A percentile compares a stretch with the other conserved stretches of the same genome.
These are phyloP conservation scores for Barnettozyma californica DNA, from an alignment of 805 yeast species.

Conservation along the genomic window DNA sequence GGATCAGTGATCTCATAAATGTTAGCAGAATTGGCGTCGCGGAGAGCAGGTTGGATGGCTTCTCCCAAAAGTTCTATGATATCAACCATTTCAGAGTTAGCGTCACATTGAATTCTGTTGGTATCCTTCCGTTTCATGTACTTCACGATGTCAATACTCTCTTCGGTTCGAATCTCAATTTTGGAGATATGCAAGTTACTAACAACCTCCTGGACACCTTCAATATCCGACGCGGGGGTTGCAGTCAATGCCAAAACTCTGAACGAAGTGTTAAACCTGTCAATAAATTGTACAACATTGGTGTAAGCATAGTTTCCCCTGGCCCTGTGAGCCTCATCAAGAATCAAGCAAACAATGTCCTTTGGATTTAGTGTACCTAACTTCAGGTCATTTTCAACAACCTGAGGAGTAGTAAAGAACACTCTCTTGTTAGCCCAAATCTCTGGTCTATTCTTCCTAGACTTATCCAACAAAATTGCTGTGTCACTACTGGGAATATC, in stretches of 20 bases:
- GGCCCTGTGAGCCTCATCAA: slow-evolving; percentile 96
- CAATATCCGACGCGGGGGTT: slow-evolving; percentile 87
- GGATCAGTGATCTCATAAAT: slow-evolving; percentile 67
- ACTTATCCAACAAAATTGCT: slow-evolving; percentile 65
- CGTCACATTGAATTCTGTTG: slow-evolving; percentile 51
- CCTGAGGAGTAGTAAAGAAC: slow-evolving; percentile 94
- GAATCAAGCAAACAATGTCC: slow-evolving; percentile 65
- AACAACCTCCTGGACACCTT: slow-evolving; percentile 82
- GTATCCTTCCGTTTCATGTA: slow-evolving; percentile 69
- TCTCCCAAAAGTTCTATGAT: slow-evolving; percentile 49
- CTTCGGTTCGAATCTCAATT: slow-evolving; percentile 83
- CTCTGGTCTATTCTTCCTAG: slow-evolving; percentile 56
- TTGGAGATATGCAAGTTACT: slow-evolving; percentile 66
- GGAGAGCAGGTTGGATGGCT: slow-evolving; percentile 63
- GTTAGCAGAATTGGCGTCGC: slow-evolving; percentile 56
- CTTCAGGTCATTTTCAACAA: slow-evolving; percentile 83
- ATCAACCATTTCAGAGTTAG: slow-evolving; percentile 49
- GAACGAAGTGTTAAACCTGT: slow-evolving; percentile 58
- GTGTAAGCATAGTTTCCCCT: slow-evolving; percentile 87
- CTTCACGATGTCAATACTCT: slow-evolving; percentile 69
- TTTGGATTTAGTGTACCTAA: slow-evolving; percentile 75
- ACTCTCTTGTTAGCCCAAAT: slow-evolving; percentile 79
- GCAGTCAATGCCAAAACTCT: slow-evolving; percentile 88
- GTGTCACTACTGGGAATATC: slow-evolving; percentile 76
- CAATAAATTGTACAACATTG: slow-evolving; percentile 66